Conservation (phyloP, 2,329 filamentous ascomycete species). For the Teratosphaeria epicoccoides region DNA sequence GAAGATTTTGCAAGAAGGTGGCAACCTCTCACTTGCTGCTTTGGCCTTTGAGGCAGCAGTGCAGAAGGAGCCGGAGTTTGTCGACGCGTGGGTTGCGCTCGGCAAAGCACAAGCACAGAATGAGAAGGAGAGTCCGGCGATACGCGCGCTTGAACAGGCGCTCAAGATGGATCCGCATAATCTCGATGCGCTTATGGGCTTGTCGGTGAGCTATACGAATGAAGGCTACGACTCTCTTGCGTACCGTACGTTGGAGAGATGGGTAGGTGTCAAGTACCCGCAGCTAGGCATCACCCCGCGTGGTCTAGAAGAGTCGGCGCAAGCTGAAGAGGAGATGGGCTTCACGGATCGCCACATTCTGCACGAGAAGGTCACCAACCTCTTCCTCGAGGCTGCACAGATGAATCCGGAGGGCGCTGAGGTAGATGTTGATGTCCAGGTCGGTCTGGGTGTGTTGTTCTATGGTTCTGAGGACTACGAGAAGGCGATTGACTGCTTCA, state of each 20-base stretch:
- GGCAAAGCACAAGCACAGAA: slow-evolving; percentile 93
- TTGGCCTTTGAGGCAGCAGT: slow-evolving; percentile 93
- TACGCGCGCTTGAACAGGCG: slow-evolving; percentile 84
- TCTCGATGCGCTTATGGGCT: slow-evolving; percentile 80
- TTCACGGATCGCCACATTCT: slow-evolving; percentile 87
- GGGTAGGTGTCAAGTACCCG: slow-evolving; percentile 93
- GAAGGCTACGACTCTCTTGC: slow-evolving; percentile 96
- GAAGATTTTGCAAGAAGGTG: slow-evolving; percentile 84
- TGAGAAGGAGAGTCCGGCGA: slow-evolving; percentile 93
- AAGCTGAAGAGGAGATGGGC: slow-evolving; percentile 55
- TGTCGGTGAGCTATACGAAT: slow-evolving; percentile 96
- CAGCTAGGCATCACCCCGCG: slow-evolving; percentile 63
- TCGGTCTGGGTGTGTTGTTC: slow-evolving; percentile 91
- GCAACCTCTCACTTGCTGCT: slow-evolving; percentile 85
- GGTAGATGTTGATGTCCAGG: slow-evolving; percentile 98
- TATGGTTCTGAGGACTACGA: slow-evolving; percentile 97
- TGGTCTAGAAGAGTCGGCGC: slow-evolving; percentile 51
- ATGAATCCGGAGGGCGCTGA: slow-evolving; percentile 83
- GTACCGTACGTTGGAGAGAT: slow-evolving; percentile 90
- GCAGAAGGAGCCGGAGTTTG: slow-evolving; percentile 76
- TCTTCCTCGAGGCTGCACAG: slow-evolving; percentile 88
- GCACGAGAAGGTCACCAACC: slow-evolving; percentile 78
- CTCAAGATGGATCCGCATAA: slow-evolving; percentile 81
- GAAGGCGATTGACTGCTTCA: slow-evolving; percentile 98
- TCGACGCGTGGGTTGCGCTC: slow-evolving; percentile 87